phyloP scores from a whole-genome alignment of 2,329 filamentous ascomycete species.

The Fusarium fujikuroi region DNA sequence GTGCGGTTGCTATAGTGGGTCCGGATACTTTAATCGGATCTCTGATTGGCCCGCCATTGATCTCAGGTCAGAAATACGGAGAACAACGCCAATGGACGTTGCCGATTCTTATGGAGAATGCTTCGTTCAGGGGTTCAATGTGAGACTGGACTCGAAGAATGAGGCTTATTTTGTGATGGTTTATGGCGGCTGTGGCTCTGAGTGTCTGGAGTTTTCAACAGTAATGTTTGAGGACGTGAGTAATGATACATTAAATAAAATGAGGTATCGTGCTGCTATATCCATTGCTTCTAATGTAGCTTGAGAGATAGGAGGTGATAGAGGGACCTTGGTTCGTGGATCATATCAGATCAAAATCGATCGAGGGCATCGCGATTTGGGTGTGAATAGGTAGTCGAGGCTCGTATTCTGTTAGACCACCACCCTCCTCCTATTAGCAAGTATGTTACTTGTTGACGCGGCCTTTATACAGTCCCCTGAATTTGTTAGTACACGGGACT shows the following conservation, averaged over 20 bases:
- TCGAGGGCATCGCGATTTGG: neutral
- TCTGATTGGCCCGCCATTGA: neutral
- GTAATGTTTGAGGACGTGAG: neutral
- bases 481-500: neutral
- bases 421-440: neutral
- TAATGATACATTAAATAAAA: neutral
- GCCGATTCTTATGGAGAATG: constrained; percentile 20
- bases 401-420: neutral
- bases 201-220: constrained; percentile 5
- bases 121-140: constrained; percentile 28
- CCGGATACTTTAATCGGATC: neutral
- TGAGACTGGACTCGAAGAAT: constrained; percentile 5
- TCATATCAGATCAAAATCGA: neutral
- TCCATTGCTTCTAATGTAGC: neutral
- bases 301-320: neutral
- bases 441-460: neutral
- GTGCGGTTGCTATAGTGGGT: constrained; percentile 19
- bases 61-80: constrained; percentile 11
- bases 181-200: constrained; percentile 19
- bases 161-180: constrained; percentile 28
- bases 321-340: neutral
- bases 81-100: constrained; percentile 21
- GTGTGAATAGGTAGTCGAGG: neutral
- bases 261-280: neutral
- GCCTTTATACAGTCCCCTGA: neutral